These are phyloP conservation scores for Parietichytrium sp. DNA, from an alignment of 108 stramenopile genomes.

Conservation along the genomic window DNA sequence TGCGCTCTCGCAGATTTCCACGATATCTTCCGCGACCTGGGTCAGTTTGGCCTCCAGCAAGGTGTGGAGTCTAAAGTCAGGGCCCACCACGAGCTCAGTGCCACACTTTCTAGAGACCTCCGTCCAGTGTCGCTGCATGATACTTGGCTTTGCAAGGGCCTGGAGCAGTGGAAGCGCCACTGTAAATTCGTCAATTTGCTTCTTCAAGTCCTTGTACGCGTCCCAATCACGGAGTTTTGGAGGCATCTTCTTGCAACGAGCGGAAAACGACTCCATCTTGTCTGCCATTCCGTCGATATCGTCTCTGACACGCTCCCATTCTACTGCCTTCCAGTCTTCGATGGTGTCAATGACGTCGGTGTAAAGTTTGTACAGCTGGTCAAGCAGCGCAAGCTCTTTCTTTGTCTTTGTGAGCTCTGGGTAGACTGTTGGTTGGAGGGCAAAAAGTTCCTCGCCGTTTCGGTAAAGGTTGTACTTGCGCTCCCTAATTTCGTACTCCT, in stretches of 20 bases:
- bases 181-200: slow-evolving; percentile 81
- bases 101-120: slow-evolving; percentile 73
- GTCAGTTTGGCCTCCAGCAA: slow-evolving; percentile 66
- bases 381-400: slow-evolving; percentile 77
- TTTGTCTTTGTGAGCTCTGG: slow-evolving; percentile 74
- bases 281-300: slow-evolving; percentile 73
- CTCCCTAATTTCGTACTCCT: slow-evolving; percentile 76
- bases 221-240: slow-evolving; percentile 76
- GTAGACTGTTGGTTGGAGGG: slow-evolving; percentile 75
- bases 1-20: slow-evolving; percentile 82
- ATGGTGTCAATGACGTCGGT: slow-evolving; percentile 78
- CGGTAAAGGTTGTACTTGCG: slow-evolving; percentile 79
- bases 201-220: slow-evolving; percentile 71
- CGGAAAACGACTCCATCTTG: slow-evolving; percentile 73
- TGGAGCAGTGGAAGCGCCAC: slow-evolving; percentile 74
- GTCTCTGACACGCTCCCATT: slow-evolving; percentile 69
- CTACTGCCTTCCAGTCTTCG: slow-evolving; percentile 75
- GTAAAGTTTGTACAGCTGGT: slow-evolving; percentile 80
- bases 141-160: slow-evolving; percentile 78
- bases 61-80: slow-evolving; percentile 73
- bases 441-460: slow-evolving; percentile 79
- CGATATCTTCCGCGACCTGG: slow-evolving; percentile 67
- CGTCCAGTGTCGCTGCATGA: slow-evolving; percentile 81
- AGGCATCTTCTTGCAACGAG: slow-evolving; percentile 79
- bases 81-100: slow-evolving; percentile 65